Evolutionary conservation across 345 rosid species (phyloP), one percentile per base, ranked within the genome.

Genomic region (Zanthoxylum bungeanum): DNA sequence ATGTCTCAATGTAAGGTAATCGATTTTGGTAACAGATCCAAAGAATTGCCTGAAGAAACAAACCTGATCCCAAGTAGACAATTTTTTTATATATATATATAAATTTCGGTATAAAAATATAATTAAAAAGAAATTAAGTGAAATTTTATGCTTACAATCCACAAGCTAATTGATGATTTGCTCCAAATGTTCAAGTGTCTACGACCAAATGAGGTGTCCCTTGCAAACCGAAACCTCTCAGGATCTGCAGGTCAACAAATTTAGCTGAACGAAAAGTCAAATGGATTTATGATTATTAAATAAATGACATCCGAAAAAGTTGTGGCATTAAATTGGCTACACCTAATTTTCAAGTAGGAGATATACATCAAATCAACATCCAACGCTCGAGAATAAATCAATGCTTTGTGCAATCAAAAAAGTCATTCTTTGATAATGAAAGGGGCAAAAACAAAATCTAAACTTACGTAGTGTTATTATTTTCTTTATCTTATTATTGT

Each of bases 11-110:
- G 96, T 80, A 74, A 88, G 67, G 85, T 93, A 95, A 79, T 95
- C 99, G 55, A 93, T 84, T 72, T 91, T 93, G 57, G 88, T 88
- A 63, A 95, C 93, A 31, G 99, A 91, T 77, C 85, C 84, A 71
- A 87, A 77, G 86, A 95, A 95, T 69, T 93, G 99, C 79, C 99
- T 93, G 68, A 88, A 88, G 90, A 95, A 91, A 82, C 97, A 89
- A 34, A 88, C 88, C 98, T 95, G 88, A 59, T 14, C 28, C 52
- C 42, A 33, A 51, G 12, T 47, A 55, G 68, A 30, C 14, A 53
- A 40, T 36, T 62, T 6, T 7, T 31, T 8, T 19, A 3, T 14
- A 12, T 33, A 33, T 28, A 30, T 31, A 10, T 16, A n/a, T 11
- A 27, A 22, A 28, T 25, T 27, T 28, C 27, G 57, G 24, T 24